A percentile compares a stretch with the other conserved stretches of the same genome.
These are phyloP conservation scores for Hymenoscyphus linearis DNA, from an alignment of 2,329 filamentous ascomycete genomes.

Conservation along the genomic window DNA sequence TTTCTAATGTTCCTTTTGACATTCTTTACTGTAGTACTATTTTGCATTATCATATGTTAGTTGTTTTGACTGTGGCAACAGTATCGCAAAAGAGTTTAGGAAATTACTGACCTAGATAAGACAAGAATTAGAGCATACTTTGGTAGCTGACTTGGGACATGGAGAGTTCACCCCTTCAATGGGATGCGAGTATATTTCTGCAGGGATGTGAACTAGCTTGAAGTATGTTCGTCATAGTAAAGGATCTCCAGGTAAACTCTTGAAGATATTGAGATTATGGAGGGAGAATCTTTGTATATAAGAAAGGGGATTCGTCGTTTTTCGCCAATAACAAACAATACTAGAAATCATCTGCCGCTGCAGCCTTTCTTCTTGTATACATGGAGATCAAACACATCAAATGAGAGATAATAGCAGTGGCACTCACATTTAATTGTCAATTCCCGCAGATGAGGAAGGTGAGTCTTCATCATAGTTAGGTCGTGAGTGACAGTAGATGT, in stretches of 20 bases:
- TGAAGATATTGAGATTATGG: background rate
- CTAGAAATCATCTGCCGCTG: background rate
- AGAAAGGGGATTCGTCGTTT: background rate
- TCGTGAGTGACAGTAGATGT: background rate
- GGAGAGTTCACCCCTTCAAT: background rate
- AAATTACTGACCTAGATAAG: background rate
- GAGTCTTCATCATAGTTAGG: background rate
- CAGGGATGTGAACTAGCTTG: background rate
- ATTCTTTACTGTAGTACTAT: conserved; percentile 14
- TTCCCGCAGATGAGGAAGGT: background rate
- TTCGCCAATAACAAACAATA: background rate
- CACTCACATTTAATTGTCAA: background rate
- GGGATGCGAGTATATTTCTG: background rate
- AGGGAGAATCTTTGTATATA: background rate
- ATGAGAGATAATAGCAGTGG: background rate
- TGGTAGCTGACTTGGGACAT: background rate
- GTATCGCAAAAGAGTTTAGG: no score
- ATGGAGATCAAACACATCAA: background rate
- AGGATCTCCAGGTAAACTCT: background rate
- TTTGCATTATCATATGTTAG: background rate
- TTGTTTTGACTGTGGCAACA: no score
- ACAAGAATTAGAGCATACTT: background rate
- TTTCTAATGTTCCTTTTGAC: conserved; percentile 8
- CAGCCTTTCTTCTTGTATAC: background rate
- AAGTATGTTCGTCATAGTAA: background rate